Percentiles rank a stretch among this genome's conserved stretches.
Evolutionary conservation across 345 rosid genomes (phyloP).

Genomic region (Ricinus communis): DNA sequence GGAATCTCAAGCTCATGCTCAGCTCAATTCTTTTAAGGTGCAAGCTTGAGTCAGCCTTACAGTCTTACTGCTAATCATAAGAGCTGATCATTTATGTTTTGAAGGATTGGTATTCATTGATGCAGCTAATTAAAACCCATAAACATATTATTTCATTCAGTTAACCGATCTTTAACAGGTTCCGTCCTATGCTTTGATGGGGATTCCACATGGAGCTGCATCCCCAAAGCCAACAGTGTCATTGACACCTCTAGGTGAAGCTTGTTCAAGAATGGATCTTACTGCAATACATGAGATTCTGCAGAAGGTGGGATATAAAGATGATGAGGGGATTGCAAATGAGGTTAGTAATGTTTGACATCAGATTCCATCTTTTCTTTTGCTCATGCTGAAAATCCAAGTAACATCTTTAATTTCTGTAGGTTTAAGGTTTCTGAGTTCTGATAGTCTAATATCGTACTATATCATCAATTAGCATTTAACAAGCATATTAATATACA

Average conservation of each 20-base stretch:
- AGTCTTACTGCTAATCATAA: not conserved
- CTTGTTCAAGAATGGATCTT: conserved; percentile 77
- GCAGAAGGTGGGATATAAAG: conserved; percentile 72
- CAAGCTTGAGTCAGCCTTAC: not conserved
- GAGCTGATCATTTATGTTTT: conserved; percentile 4
- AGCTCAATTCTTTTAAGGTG: not conserved
- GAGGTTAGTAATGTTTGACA: conserved; percentile 47
- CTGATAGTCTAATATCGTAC: too few relatives aligned
- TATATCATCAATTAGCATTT: not conserved
- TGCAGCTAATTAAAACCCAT: not conserved
- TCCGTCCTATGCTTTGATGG: conserved; percentile 66
- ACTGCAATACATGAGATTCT: conserved; percentile 79
- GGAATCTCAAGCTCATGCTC: not conserved
- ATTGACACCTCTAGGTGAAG: conserved; percentile 73
- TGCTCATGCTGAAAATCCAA: not conserved
- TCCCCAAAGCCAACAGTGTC: conserved; percentile 48
- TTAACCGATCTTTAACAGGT: conserved; percentile 42
- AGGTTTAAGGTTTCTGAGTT: too few relatives aligned
- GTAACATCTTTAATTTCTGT: not conserved
- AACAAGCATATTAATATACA: not conserved
- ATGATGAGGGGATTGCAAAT: conserved; percentile 79
- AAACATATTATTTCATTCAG: not conserved
- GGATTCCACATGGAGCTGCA: conserved; percentile 59
- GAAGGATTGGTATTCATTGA: conserved; percentile 1
- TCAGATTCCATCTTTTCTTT: not conserved